Percentiles rank a stretch among this genome's conserved stretches.
These are phyloP conservation scores for Candida mattraensis DNA, from an alignment of 805 yeast genomes.

Conservation along the genomic window DNA sequence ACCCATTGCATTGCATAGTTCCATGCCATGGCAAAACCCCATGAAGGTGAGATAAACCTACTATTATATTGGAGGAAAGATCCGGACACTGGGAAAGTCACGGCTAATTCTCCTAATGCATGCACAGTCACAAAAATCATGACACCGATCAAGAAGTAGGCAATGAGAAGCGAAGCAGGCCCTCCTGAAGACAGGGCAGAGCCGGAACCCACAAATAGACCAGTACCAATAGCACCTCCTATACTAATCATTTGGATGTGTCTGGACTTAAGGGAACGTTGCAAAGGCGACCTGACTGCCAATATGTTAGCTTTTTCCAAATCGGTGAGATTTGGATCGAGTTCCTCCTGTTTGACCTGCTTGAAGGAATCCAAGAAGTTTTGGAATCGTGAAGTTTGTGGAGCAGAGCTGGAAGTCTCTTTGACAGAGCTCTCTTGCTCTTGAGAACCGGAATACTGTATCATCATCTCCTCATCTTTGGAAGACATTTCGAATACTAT, in stretches of 20 bases:
- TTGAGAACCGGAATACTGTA: too few species aligned
- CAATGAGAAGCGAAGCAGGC: conserved; percentile 63
- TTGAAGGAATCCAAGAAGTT: conserved; percentile 24
- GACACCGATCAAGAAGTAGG: conserved; percentile 51
- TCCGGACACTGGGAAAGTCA: conserved; percentile 58
- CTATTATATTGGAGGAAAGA: conserved; percentile 54
- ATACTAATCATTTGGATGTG: conserved; percentile 74
- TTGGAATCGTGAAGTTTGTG: too few species aligned
- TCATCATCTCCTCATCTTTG: too few species aligned
- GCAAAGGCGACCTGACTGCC: conserved; percentile 46
- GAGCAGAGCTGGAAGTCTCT: too few species aligned
- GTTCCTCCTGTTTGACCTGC: conserved; percentile 27
- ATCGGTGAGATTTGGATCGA: conserved; percentile 39
- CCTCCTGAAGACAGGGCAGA: conserved; percentile 58
- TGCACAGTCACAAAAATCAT: conserved; percentile 58
- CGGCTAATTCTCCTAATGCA: conserved; percentile 59
- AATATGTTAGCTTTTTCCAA: conserved; percentile 40
- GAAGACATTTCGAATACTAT: too few species aligned
- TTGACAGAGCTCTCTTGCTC: too few species aligned
- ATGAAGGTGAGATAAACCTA: conserved; percentile 51
- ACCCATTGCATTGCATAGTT: conserved; percentile 51
- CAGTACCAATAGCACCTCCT: conserved; percentile 79
- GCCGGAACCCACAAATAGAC: conserved; percentile 70
- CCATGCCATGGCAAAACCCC: conserved; percentile 60
- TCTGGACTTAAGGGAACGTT: conserved; percentile 51